Evolutionary conservation across 495 filamentous ascomycete species (phyloP).

Genomic region (Sordaria brevicollis): DNA sequence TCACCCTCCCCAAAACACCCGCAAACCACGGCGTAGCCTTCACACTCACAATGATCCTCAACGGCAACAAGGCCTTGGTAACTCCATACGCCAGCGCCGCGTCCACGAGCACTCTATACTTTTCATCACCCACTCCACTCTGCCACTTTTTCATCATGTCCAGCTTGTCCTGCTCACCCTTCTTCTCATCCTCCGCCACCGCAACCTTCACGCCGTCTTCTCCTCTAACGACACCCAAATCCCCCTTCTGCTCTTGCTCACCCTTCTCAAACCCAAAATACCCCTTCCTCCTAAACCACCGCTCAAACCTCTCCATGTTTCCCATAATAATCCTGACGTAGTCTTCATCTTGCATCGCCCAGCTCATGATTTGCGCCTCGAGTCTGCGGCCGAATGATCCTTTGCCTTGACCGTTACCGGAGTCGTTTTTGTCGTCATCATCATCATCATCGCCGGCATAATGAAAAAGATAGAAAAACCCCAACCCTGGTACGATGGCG

Average conservation of each 20-base stretch:
- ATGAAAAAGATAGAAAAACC: conserved; percentile 67
- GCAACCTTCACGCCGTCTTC: conserved; percentile 3
- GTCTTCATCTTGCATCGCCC: conserved; percentile 20
- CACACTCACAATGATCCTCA: conserved; percentile 64
- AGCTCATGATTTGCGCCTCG: conserved; percentile 22
- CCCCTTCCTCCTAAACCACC: conserved; percentile 33
- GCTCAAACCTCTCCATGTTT: conserved; percentile 34
- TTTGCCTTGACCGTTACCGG: background rate
- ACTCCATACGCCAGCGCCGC: conserved; percentile 83
- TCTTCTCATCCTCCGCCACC: conserved; percentile 4
- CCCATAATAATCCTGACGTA: conserved; percentile 31
- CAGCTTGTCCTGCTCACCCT: background rate
- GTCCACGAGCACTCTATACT: conserved; percentile 49
- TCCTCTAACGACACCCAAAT: conserved; percentile 1
- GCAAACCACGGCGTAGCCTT: conserved; percentile 96
- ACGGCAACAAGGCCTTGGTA: conserved; percentile 72
- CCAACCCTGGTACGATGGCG: conserved; percentile 68
- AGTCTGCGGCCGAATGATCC: background rate
- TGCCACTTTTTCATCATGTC: conserved; percentile 17
- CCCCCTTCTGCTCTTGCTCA: conserved; percentile 10
- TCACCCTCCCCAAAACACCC: conserved; percentile 32
- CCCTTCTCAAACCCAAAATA: conserved; percentile 42
- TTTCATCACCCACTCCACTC: conserved; percentile 20
- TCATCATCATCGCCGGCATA: conserved; percentile 35
- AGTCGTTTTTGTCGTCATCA: background rate